Conservation (phyloP, 331 rosid species). For the Pyracantha coccinea region DNA sequence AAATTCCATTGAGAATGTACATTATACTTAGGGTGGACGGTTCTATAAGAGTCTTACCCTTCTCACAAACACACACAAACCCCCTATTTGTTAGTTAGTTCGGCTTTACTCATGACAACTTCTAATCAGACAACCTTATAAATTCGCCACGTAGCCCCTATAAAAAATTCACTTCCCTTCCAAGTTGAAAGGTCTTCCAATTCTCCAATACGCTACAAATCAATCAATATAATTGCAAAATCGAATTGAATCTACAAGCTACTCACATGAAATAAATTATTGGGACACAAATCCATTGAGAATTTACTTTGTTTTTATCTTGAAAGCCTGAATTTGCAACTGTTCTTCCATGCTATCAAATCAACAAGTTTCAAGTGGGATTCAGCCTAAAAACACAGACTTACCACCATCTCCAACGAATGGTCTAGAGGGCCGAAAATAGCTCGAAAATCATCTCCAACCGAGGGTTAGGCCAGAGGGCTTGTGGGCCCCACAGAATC, state of each 20-base stretch:
- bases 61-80: neutral
- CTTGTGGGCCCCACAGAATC: no score
- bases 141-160: neutral
- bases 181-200: neutral
- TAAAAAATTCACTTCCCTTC: no score
- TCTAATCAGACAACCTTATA: no score
- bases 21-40: neutral
- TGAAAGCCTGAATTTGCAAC: neutral
- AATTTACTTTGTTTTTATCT: neutral
- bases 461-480: no score
- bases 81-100: neutral
- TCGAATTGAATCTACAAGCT: neutral
- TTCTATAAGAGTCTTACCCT: neutral
- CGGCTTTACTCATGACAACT: neutral
- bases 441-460: no score
- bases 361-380: neutral
- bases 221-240: no score
- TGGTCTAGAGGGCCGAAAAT: no score
- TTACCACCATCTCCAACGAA: no score
- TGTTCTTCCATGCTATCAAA: neutral
- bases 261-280: neutral
- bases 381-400: neutral
- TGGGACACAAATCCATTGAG: neutral
- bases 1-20: neutral
- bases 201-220: no score